These are phyloP conservation scores for Verticillium alfalfae DNA, from an alignment of 2,329 filamentous ascomycete genomes.

Conservation along the genomic window DNA sequence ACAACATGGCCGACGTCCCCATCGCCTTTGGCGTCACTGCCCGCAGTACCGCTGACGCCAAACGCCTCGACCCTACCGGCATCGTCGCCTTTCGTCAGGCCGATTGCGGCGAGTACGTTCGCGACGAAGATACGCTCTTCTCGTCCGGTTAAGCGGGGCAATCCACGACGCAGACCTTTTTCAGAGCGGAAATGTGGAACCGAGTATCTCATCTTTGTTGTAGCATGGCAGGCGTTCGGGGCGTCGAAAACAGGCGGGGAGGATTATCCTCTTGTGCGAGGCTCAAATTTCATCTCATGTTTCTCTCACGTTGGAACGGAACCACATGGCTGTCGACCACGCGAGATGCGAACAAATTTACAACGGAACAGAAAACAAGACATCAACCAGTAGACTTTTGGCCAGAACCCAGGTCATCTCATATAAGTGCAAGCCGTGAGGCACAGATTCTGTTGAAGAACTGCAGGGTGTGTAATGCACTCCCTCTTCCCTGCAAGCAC, in stretches of 20 bases:
- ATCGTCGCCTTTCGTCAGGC: constrained; percentile 87
- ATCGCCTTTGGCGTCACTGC: constrained; percentile 89
- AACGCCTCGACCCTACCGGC: constrained; percentile 82
- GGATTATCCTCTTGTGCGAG: background rate
- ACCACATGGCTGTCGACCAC: background rate
- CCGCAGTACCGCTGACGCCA: constrained; percentile 76
- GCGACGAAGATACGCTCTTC: constrained; percentile 69
- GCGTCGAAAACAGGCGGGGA: constrained; percentile 1
- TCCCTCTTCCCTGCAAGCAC: background rate
- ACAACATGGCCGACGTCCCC: constrained; percentile 90
- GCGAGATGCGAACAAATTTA: background rate
- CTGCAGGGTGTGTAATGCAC: background rate
- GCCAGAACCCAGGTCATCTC: background rate
- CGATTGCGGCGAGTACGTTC: constrained; percentile 89
- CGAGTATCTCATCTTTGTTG: background rate
- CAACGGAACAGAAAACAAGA: background rate
- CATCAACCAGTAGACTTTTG: background rate
- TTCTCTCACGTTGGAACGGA: background rate
- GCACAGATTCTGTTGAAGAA: background rate
- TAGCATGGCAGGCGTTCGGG: constrained; percentile 3
- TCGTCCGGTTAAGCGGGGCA: constrained; percentile 36
- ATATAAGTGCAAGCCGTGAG: background rate
- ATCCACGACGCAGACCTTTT: background rate
- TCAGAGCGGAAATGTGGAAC: background rate
- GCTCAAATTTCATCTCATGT: background rate